A percentile compares a stretch with the other conserved stretches of the same genome.
Evolutionary conservation across 768 basidiomycete genomes (phyloP).

Genomic region (Pisolithus sp.): DNA sequence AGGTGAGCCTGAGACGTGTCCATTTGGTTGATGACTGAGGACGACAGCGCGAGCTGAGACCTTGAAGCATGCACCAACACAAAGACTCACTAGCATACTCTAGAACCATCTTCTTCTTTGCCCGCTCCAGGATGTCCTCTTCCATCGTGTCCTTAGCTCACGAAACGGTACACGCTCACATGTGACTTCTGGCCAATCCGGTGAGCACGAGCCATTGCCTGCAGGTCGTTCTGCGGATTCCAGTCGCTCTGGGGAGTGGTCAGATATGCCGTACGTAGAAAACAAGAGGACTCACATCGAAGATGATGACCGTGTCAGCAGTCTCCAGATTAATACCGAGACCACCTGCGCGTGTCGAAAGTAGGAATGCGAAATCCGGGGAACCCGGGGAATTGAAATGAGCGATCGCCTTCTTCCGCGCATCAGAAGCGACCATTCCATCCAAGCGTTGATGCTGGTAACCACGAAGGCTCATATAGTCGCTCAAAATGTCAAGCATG

Average conservation of each 20-base stretch:
- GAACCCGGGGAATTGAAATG: conserved; percentile 94
- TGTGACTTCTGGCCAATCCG: conserved; percentile 98
- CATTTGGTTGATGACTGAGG: conserved; percentile 98
- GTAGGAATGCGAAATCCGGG: conserved; percentile 92
- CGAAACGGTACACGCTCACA: conserved; percentile 96
- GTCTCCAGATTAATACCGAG: conserved; percentile 99
- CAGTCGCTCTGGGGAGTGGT: conserved; percentile 71
- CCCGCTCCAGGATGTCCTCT: conserved; percentile 95
- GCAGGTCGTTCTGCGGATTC: conserved; percentile 98
- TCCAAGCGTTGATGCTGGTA: conserved; percentile 94
- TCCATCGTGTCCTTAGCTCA: conserved; percentile 99
- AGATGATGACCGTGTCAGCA: conserved; percentile 97
- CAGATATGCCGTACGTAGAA: not conserved
- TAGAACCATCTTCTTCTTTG: conserved; percentile 99
- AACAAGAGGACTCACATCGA: conserved; percentile 62
- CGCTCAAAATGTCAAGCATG: conserved; percentile 96
- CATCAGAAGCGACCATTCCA: conserved; percentile 90
- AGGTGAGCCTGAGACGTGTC: conserved; percentile 97
- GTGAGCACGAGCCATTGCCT: conserved; percentile 99
- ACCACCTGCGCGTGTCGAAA: conserved; percentile 95
- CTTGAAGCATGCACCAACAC: conserved; percentile 8
- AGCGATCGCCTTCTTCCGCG: conserved; percentile 90
- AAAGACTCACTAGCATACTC: conserved; percentile 91
- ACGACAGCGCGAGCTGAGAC: not conserved
- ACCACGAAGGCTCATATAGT: conserved; percentile 87